These are phyloP conservation scores for Termitomyces titanicus DNA, from an alignment of 768 basidiomycete species.

Conservation along the genomic window DNA sequence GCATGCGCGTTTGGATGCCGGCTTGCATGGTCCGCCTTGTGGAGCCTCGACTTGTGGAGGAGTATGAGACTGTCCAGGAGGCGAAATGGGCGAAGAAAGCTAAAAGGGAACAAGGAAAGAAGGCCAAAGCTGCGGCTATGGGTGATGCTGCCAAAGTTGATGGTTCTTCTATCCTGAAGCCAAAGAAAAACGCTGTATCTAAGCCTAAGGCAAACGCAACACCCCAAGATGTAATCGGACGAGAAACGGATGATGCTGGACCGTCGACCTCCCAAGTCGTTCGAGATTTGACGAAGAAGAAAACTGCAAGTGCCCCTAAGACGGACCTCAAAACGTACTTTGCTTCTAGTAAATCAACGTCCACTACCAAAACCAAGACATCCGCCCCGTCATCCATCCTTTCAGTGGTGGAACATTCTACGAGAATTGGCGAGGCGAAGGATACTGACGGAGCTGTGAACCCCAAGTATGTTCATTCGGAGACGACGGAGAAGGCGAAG, in stretches of 20 bases:
- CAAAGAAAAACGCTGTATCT: slow-evolving; percentile 2
- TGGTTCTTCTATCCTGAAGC: slow-evolving; percentile 4
- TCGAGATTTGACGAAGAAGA: slow-evolving; percentile 19
- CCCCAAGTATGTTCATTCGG: not conserved
- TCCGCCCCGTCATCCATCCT: not conserved
- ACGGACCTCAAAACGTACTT: slow-evolving; percentile 8
- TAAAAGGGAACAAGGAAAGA: slow-evolving; percentile 32
- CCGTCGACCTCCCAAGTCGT: slow-evolving; percentile 5
- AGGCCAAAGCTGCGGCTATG: slow-evolving; percentile 8
- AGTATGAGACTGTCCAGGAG: slow-evolving; percentile 49
- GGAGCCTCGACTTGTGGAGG: slow-evolving; percentile 60
- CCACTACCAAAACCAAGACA: not conserved
- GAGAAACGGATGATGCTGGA: not conserved
- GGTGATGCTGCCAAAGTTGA: slow-evolving; percentile 8
- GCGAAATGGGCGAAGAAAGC: slow-evolving; percentile 50
- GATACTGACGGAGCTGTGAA: not conserved
- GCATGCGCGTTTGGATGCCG: slow-evolving; percentile 77
- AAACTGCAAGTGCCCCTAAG: not conserved
- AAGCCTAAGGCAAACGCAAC: not conserved
- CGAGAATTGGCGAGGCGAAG: not conserved
- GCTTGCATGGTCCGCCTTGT: slow-evolving; percentile 71
- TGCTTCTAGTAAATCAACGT: slow-evolving; percentile 2
- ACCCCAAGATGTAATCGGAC: not conserved
- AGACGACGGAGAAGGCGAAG: not conserved
- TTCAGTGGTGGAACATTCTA: not conserved